phyloP scores from a whole-genome alignment of 306 rosid genomes.

The Psophocarpus tetragonolobus region DNA sequence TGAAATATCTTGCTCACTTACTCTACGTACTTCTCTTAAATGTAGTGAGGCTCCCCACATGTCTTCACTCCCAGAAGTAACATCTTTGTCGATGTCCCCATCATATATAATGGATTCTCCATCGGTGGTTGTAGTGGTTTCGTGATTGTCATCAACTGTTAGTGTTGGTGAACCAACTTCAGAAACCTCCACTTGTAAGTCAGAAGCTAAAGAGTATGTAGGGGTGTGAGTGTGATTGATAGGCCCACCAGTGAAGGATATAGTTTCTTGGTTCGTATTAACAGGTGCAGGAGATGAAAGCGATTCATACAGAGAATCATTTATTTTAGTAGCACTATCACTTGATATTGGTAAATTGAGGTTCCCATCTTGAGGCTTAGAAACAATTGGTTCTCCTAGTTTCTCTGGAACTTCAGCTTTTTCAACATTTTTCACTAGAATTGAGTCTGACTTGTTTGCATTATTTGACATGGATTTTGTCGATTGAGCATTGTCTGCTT shows the following conservation, averaged over 20 bases:
- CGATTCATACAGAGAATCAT: constrained; percentile 51
- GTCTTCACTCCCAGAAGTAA: constrained; percentile 46
- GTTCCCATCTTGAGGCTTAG: constrained; percentile 20
- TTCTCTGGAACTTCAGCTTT: constrained; percentile 20
- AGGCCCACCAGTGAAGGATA: constrained; percentile 9
- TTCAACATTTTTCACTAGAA: not conserved
- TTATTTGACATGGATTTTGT: constrained; percentile 24
- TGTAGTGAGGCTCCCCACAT: constrained; percentile 54
- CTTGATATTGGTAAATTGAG: constrained; percentile 35
- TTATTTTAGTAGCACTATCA: constrained; percentile 29
- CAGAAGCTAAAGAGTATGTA: constrained; percentile 77
- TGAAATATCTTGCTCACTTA: constrained; percentile 37
- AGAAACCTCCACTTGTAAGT: constrained; percentile 88
- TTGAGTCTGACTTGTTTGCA: constrained; percentile 32
- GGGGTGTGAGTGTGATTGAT: constrained; percentile 58
- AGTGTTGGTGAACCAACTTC: constrained; percentile 75
- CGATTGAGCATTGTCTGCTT: constrained; percentile 18
- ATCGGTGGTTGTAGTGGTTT: constrained; percentile 48
- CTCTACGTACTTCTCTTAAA: constrained; percentile 30
- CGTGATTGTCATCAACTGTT: constrained; percentile 54
- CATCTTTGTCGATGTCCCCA: constrained; percentile 61
- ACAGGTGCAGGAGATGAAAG: constrained; percentile 47
- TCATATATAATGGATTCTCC: constrained; percentile 57
- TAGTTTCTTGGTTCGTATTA: constrained; percentile 35
- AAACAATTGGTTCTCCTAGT: constrained; percentile 23